These are phyloP conservation scores for Arabidopsis thaliana DNA, from an alignment of 345 rosid genomes.

Conservation along the genomic window DNA sequence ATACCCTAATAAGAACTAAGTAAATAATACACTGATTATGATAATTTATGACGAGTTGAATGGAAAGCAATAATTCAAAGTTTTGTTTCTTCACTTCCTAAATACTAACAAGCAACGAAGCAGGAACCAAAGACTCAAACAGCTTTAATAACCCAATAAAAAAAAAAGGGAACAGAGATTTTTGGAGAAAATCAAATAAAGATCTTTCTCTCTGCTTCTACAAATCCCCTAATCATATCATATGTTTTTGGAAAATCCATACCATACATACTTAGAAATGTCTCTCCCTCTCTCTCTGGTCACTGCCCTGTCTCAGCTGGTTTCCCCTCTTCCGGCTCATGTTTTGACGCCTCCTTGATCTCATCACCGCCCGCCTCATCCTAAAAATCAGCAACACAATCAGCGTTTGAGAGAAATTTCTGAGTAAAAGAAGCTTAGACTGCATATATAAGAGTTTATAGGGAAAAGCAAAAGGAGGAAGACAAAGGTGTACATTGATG, in stretches of 20 bases:
- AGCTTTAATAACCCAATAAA: neutral
- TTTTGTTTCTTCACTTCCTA: slow-evolving; percentile 9
- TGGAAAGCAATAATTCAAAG: neutral
- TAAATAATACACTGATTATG: neutral
- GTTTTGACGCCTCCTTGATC: slow-evolving; percentile 84
- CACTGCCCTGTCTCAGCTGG: slow-evolving; percentile 28
- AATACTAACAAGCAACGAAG: slow-evolving; percentile 12
- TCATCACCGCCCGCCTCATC: slow-evolving; percentile 85
- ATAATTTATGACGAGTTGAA: slow-evolving; percentile 6
- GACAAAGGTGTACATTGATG: slow-evolving; percentile 59
- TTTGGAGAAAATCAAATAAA: slow-evolving; percentile 29
- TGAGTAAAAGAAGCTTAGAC: slow-evolving; percentile 4
- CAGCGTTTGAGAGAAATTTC: neutral
- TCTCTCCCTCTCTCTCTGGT: slow-evolving; percentile 2
- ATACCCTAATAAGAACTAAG: neutral
- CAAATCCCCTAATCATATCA: slow-evolving; percentile 25
- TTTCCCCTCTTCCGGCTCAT: slow-evolving; percentile 60
- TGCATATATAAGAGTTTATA: neutral
- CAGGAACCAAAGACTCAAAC: slow-evolving; percentile 5
- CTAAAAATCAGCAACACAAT: slow-evolving; percentile 45
- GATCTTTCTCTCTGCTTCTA: slow-evolving; percentile 33
- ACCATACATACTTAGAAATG: slow-evolving; percentile 28
- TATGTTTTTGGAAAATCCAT: slow-evolving; percentile 28
- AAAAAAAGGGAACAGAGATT: neutral
- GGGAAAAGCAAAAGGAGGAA: slow-evolving; percentile 3